phyloP scores from a whole-genome alignment of 2,329 filamentous ascomycete genomes.

The Phaeophleospora eucalypticola region DNA sequence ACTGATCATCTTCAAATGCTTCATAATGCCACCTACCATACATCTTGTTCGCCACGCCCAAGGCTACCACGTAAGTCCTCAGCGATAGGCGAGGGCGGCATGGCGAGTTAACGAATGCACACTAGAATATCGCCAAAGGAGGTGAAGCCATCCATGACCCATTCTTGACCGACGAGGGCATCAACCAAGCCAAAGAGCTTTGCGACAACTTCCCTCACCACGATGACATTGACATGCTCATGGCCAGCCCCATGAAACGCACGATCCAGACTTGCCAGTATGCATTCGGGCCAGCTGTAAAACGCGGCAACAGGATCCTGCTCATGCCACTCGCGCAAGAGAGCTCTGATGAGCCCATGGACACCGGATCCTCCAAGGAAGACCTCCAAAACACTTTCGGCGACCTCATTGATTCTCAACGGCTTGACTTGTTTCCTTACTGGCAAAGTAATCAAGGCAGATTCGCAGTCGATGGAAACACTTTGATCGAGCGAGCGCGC shows the following conservation, averaged over 20 bases:
- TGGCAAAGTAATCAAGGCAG: constrained; percentile 18
- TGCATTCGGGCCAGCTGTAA: constrained; percentile 37
- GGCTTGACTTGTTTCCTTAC: constrained; percentile 49
- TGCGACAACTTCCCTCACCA: constrained; percentile 16
- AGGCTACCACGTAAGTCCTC: constrained; percentile 15
- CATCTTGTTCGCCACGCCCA: constrained; percentile 24
- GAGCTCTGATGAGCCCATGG: constrained; percentile 16
- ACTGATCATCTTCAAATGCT: no score
- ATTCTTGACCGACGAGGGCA: constrained; percentile 20
- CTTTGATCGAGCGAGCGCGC: constrained; percentile 12
- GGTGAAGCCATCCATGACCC: constrained; percentile 57
- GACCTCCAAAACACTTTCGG: constrained; percentile 12
- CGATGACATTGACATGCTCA: constrained; percentile 25
- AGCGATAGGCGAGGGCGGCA: not conserved
- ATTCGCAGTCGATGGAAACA: constrained; percentile 6
- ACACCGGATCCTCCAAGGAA: constrained; percentile 15
- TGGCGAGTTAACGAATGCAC: no score
- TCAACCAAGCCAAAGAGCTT: constrained; percentile 11
- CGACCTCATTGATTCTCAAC: constrained; percentile 50
- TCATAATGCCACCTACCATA: constrained; percentile 26
- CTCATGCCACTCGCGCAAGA: constrained; percentile 21
- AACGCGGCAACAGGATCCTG: constrained; percentile 10
- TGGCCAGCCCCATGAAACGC: constrained; percentile 22
- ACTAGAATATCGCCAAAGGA: constrained; percentile 60
- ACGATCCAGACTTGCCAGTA: constrained; percentile 22